Base-by-base conservation (phyloP, 2,329 filamentous ascomycete genomes). In the Biscogniauxia mediterranea region DNA sequence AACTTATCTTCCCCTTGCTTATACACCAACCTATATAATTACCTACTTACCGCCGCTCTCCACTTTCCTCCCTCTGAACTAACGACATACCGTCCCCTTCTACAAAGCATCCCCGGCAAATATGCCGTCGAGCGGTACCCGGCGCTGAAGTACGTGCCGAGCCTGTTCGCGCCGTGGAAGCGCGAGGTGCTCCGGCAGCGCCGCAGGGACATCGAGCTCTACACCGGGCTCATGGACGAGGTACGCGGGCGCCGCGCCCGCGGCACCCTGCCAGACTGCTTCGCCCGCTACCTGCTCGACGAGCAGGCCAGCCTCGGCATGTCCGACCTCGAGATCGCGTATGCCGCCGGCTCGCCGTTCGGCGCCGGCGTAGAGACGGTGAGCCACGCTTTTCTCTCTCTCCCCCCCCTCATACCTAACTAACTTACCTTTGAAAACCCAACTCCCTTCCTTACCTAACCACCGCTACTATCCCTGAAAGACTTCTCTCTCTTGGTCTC, bases 331-430 rank as follows among this genome's bases (percentile, higher is more conserved):
- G 80, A 83, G 52, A 70, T 78, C 28, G 78, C 78, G 0, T 81
- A 81, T 50, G 72, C 77, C 0, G 77, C 78, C 0, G 80, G 79
- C 1, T 77, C 77, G 1, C 75, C 80, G 0, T 81, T 81, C 26
- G 80, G 78, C 0, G 78, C 78, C 0, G 78, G 78, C 0, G 77
- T 79, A 0, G 78, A 80, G 62, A 80, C 78, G 0, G 77, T 78
- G 63, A 66, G 74, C 66, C 20, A n/a, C n/a, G n/a, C 3, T 11
- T 4, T 2, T 21, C 50, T 23, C 11, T 1, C 13, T 42, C 51
- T 54, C 66, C 76, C 28, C 28, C 7, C 7, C 11, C 28, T 6
- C 28, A 4, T 32, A 4, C 28, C 28, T 32, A 32, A 8, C 7
- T n/a, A n/a, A n/a, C n/a, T n/a, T n/a, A n/a, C n/a, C n/a, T n/a